These are phyloP conservation scores for Voacanga thouarsii DNA, from an alignment of 257 asterid species.

Conservation along the genomic window DNA sequence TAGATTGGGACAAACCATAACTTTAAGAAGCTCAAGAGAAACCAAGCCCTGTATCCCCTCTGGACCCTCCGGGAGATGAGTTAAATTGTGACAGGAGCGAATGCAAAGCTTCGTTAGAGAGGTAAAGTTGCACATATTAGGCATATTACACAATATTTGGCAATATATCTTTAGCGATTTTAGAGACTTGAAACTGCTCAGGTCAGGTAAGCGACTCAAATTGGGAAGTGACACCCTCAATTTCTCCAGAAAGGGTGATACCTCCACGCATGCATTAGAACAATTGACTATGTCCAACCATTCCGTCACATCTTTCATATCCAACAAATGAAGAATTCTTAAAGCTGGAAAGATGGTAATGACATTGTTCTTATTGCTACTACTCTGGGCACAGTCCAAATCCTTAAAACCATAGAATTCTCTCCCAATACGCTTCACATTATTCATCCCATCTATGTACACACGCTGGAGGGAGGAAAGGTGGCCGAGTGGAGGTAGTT, in stretches of 20 bases:
- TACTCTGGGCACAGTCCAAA: background rate
- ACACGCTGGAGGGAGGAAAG: constrained; percentile 11
- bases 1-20: too few species aligned
- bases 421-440: constrained; percentile 14
- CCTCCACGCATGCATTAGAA: background rate
- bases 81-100: too few species aligned
- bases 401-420: constrained; percentile 16
- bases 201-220: background rate
- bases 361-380: too few species aligned
- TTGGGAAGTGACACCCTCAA: constrained; percentile 10
- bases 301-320: background rate
- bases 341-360: background rate
- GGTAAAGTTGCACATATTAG: too few species aligned
- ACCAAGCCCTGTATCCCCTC: background rate
- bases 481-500: constrained; percentile 24
- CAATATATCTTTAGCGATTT: background rate
- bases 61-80: too few species aligned
- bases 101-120: too few species aligned
- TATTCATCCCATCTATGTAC: background rate
- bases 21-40: background rate
- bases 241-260: background rate
- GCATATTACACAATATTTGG: too few species aligned
- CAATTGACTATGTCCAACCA: constrained; percentile 11
- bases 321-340: background rate
- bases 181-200: background rate